Evolutionary conservation across 73 alveolate species (phyloP), one percentile per base, ranked within the genome.

Genomic region (Symbiodinium pilosum): DNA sequence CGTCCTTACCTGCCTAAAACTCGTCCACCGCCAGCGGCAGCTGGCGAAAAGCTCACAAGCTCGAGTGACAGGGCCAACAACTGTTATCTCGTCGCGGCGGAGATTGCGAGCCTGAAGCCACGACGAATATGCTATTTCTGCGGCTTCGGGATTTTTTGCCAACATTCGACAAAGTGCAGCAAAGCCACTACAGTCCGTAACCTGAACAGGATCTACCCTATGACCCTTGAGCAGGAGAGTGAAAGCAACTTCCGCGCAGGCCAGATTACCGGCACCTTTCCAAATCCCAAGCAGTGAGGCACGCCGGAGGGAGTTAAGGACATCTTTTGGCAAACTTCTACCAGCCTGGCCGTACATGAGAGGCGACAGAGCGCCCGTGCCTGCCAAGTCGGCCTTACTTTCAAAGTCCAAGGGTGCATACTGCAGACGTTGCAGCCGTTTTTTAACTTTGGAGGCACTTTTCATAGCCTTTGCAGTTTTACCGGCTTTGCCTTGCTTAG

Each of bases 391-490:
- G 43, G 43, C 77, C 2, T 68, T 34, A 44, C 93, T 26, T 28
- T 84, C 93, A 84, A 84, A 84, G 26, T 84, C 93, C 3, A 84
- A 47, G 1, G 93, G 93, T 7, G 93, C 93, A 36, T 84, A 84
- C 38, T 77, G 41, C 42, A 84, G 38, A 7, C 93, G 93, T 9
- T 84, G 41, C 28, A 43, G 56, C 8, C 93, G 75, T 43, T 59
- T 38, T 30, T 36, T 84, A 38, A 47, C 20, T 24, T 84, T 84
- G 9, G 14, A n/a, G 20, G 93, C 93, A 16, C 75, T 34, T 44
- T 84, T 43, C 32, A 43, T 32, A 24, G 93, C 75, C 43, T n/a
- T 43, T 4, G 93, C 4, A 28, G 77, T 68, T 44, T 43, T 84
- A 43, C 93, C 93, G 32, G 51, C 6, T n/a, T 36, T n/a, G 16